These are phyloP conservation scores for Penicillium griseofulvum DNA, from an alignment of 2,329 filamentous ascomycete species.

Conservation along the genomic window DNA sequence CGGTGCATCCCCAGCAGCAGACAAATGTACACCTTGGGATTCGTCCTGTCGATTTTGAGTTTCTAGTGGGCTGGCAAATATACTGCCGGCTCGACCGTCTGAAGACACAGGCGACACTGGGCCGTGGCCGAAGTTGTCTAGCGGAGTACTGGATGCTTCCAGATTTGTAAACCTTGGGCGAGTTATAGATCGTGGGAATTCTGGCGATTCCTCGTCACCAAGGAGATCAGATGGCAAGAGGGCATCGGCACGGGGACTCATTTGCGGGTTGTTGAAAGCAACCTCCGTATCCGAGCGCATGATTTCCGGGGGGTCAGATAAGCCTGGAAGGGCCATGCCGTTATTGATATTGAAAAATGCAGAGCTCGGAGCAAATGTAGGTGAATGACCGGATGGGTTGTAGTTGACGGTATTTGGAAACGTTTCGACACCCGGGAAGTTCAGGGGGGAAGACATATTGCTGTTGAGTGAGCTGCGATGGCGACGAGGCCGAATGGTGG, in stretches of 20 bases:
- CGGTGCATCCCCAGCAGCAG: constrained; percentile 31
- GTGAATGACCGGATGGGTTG: constrained; percentile 51
- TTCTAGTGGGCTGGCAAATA: constrained; percentile 49
- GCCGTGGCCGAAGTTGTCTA: constrained; percentile 36
- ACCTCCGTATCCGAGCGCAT: constrained; percentile 53
- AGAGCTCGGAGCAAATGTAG: constrained; percentile 50
- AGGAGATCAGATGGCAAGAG: constrained; percentile 61
- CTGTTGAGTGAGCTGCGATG: constrained; percentile 48
- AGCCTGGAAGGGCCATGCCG: constrained; percentile 56
- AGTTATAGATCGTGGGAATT: constrained; percentile 31
- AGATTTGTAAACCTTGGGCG: constrained; percentile 31
- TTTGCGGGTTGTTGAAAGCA: constrained; percentile 57
- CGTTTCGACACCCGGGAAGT: constrained; percentile 41
- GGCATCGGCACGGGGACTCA: constrained; percentile 63
- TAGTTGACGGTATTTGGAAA: constrained; percentile 46
- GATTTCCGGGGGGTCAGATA: constrained; percentile 39
- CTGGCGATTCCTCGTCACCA: constrained; percentile 52
- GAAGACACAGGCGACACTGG: constrained; percentile 48
- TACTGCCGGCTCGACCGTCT: constrained; percentile 43
- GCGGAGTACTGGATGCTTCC: constrained; percentile 28
- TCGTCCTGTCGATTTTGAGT: constrained; percentile 42
- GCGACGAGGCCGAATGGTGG: constrained; percentile 44
- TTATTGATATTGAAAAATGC: constrained; percentile 63
- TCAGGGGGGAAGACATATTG: constrained; percentile 48
- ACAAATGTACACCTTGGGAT: constrained; percentile 33